Conservation (phyloP, 768 basidiomycete species). For the Dendrothele bispora region DNA sequence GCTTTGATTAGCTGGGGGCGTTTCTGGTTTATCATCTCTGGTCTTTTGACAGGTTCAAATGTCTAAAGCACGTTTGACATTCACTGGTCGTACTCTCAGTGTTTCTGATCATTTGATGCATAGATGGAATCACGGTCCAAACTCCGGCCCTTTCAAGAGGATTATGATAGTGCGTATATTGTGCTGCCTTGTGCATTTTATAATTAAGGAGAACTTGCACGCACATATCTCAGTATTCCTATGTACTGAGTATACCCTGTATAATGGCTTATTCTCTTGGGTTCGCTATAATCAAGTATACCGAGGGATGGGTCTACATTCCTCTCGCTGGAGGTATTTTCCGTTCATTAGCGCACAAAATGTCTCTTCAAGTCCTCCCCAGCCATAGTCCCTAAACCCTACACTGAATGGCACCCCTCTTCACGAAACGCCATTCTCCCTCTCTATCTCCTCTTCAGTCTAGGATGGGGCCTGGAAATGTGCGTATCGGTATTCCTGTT, state of each 20-base stretch:
- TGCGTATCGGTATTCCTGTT: constrained; percentile 33
- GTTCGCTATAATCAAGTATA: constrained; percentile 72
- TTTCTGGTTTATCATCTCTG: constrained; percentile 77
- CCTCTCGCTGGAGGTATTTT: constrained; percentile 54
- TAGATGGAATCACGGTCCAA: constrained; percentile 69
- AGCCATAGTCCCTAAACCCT: constrained; percentile 50
- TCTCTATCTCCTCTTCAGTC: constrained; percentile 57
- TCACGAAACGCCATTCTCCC: constrained; percentile 60
- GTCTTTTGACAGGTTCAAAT: constrained; percentile 79
- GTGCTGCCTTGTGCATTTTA: too few relatives aligned
- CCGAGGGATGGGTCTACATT: constrained; percentile 55
- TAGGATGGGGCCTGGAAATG: constrained; percentile 79
- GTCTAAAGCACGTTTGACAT: constrained; percentile 50
- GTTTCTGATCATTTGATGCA: not conserved
- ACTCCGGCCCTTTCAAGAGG: constrained; percentile 76
- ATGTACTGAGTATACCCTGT: constrained; percentile 62
- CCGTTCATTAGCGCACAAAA: not conserved
- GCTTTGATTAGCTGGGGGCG: constrained; percentile 43
- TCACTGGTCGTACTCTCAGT: not conserved
- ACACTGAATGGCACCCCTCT: constrained; percentile 48
- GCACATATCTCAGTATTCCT: constrained; percentile 60
- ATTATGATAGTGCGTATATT: constrained; percentile 71
- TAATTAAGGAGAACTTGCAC: not conserved
- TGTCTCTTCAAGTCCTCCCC: constrained; percentile 1
- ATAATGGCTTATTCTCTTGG: constrained; percentile 61